Evolutionary conservation across 495 filamentous ascomycete species (phyloP), one percentile per base, ranked within the genome.

Genomic region (Evernia prunastri): DNA sequence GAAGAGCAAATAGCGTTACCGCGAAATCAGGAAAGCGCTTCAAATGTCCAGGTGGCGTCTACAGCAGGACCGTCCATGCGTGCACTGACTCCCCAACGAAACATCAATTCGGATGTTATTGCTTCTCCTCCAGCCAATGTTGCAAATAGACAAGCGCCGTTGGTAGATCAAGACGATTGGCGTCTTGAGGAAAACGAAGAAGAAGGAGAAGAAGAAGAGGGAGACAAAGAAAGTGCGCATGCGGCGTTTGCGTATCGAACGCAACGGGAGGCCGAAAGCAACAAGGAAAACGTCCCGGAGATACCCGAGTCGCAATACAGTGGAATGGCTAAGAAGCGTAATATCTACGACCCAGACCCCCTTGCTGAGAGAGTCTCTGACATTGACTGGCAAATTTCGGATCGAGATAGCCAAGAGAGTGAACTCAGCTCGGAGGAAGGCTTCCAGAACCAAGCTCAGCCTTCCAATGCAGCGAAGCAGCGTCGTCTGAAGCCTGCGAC

Each of bases 331-430:
- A 33, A 33, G 51, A 31, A 54, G 51, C 51, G 51, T 54, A 31
- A 6, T 33, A 33, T 54, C 3, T 54, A 20, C 20, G 79, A 81
- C 67, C 70, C 59, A 12, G 78, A 82, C 61, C 47, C 64, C 5
- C 66, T 71, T 63, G 78, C 76, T 17, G 47, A 66, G 39, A 58
- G 71, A 7, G 4, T 54, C 3, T 20, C 51, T 54, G 27, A 27
- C 7, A 4, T 35, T 61, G 67, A 56, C 67, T 70, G 42, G 18
- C 56, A 36, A 45, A 36, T 57, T 7, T 9, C 25, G 31, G 36
- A 40, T 29, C n/a, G 15, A 12, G 59, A 51, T 23, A 18, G 5
- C 12, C 49, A 64, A 36, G 65, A 35, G 36, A 42, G 20, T 13
- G 65, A 66, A 11, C 62, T 61, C 15, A 60, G 65, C 31, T 58